These are phyloP conservation scores for Myrica gale DNA, from an alignment of 306 rosid species.

Conservation along the genomic window DNA sequence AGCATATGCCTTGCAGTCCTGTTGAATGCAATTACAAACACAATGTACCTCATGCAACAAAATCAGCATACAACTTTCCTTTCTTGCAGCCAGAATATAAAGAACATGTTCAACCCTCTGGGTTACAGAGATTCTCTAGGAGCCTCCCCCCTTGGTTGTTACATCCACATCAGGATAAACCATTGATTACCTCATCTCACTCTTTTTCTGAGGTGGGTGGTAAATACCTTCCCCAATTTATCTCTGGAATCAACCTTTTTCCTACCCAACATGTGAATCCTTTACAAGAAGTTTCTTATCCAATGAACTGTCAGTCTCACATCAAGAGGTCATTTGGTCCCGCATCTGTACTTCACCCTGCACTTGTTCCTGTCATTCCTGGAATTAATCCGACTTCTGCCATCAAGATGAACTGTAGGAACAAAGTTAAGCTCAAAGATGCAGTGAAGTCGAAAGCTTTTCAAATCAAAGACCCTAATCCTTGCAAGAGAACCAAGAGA, in stretches of 20 bases:
- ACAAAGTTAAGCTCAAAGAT: conserved; percentile 39
- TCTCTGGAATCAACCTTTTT: conserved; percentile 41
- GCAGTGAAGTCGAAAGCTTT: conserved; percentile 49
- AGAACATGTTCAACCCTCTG: conserved; percentile 47
- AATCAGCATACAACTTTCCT: conserved; percentile 61
- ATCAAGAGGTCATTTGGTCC: conserved; percentile 35
- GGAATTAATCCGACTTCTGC: conserved; percentile 35
- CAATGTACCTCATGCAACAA: conserved; percentile 40
- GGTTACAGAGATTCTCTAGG: conserved; percentile 49
- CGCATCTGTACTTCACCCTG: conserved; percentile 46
- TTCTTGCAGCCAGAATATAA: conserved; percentile 55
- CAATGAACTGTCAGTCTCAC: conserved; percentile 43
- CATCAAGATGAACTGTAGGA: conserved; percentile 34
- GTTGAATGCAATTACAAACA: conserved; percentile 47
- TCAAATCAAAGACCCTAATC: conserved; percentile 44
- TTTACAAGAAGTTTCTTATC: conserved; percentile 42
- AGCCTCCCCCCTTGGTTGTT: conserved; percentile 60
- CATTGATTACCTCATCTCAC: conserved; percentile 41
- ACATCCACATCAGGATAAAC: conserved; percentile 49
- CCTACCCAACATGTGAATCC: conserved; percentile 44
- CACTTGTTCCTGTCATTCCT: conserved; percentile 36
- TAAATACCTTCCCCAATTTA: conserved; percentile 45
- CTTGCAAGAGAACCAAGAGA: conserved; percentile 48
- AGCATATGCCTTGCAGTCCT: conserved; percentile 36
- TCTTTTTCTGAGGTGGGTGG: conserved; percentile 31